phyloP scores from a whole-genome alignment of 305 asterid genomes.

The Solanum chacoense region DNA sequence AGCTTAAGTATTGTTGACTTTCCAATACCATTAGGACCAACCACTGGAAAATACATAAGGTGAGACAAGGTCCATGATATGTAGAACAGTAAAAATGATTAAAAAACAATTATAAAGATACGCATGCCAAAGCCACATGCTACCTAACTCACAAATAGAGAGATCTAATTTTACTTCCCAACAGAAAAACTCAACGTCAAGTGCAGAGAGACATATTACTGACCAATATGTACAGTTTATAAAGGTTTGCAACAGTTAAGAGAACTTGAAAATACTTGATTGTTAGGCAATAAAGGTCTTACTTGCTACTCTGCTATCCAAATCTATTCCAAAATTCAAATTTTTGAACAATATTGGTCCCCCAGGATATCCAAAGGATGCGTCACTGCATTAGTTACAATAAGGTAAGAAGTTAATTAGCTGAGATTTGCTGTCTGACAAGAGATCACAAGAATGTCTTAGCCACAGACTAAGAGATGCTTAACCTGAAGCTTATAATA shows the following conservation, averaged over 20 bases:
- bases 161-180: neutral
- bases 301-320: slow-evolving; percentile 95
- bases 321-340: slow-evolving; percentile 93
- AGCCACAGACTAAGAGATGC: neutral
- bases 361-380: slow-evolving; percentile 98
- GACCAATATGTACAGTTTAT: neutral
- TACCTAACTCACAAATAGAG: neutral
- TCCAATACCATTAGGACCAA: slow-evolving; percentile 98
- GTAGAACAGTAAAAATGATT: neutral
- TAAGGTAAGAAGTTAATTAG: slow-evolving; percentile 2
- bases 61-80: neutral
- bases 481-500: slow-evolving; percentile 94
- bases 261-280: neutral
- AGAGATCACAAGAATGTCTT: neutral
- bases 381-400: slow-evolving; percentile 69
- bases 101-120: neutral
- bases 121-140: neutral
- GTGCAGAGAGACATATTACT: neutral
- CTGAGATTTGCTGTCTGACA: neutral
- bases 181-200: neutral
- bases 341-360: slow-evolving; percentile 79
- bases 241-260: neutral
- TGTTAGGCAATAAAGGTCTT: slow-evolving; percentile 29
- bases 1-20: slow-evolving; percentile 91
- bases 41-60: slow-evolving; percentile 52